A percentile compares a stretch with the other conserved stretches of the same genome.
phyloP scores from a whole-genome alignment of 129 eudicot species.

The Heracleum sosnowskyi region DNA sequence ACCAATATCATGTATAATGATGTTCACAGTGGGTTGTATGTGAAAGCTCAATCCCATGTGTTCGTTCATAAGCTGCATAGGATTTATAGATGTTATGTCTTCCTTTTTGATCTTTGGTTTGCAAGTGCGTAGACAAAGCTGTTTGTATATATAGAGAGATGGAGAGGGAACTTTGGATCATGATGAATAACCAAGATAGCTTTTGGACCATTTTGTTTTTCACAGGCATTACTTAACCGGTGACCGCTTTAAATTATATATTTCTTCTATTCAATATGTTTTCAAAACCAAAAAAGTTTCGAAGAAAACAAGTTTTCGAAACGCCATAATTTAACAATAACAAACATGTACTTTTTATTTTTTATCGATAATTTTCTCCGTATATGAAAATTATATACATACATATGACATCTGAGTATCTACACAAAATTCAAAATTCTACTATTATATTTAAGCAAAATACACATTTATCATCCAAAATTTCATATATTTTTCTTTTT shows the following conservation, averaged over 20 bases:
- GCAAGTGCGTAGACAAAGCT: constrained; percentile 10
- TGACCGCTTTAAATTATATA: not conserved
- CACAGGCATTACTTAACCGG: not conserved
- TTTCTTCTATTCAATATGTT: not conserved
- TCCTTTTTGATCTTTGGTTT: constrained; percentile 5
- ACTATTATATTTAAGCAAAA: no score
- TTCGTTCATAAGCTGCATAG: constrained; percentile 16
- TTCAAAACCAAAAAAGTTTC: not conserved
- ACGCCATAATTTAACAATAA: no score
- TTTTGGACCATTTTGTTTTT: not conserved
- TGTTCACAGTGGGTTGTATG: constrained; percentile 8
- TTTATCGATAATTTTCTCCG: no score
- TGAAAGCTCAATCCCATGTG: constrained; percentile 4
- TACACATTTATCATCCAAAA: no score
- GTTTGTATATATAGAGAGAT: constrained; percentile 26
- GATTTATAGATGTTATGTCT: constrained; percentile 5
- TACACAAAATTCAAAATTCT: no score
- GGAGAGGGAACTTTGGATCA: constrained; percentile 1
- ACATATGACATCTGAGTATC: no score
- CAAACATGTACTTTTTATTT: no score
- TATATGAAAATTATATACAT: no score
- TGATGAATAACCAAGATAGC: not conserved
- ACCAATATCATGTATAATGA: constrained; percentile 43
- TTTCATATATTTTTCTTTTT: no score
- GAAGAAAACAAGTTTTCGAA: no score